phyloP scores from a whole-genome alignment of 2,329 filamentous ascomycete species.

The Aspergillus neoniger region DNA sequence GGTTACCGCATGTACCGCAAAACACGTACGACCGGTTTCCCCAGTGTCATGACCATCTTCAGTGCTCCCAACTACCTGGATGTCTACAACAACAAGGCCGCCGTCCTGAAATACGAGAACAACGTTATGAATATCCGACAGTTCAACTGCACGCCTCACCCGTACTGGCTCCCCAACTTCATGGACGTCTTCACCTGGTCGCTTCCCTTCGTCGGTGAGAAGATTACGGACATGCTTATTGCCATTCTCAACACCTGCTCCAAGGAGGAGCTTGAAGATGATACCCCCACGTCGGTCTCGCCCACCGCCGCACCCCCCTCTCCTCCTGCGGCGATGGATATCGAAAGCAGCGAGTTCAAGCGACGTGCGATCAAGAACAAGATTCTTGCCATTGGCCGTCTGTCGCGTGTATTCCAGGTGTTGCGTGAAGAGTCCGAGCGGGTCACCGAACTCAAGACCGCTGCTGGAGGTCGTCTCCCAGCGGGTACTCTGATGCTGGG shows the following conservation, averaged over 20 bases:
- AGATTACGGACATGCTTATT: slow-evolving; percentile 99
- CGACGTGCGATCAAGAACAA: slow-evolving; percentile 99
- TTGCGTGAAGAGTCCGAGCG: slow-evolving; percentile 95
- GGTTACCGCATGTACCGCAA: slow-evolving; percentile 99
- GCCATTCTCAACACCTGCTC: slow-evolving; percentile 97
- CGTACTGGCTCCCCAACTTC: slow-evolving; percentile 99
- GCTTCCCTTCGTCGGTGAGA: slow-evolving; percentile 95
- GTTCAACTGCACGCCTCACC: slow-evolving; percentile 99
- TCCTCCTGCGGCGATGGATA: slow-evolving; percentile 70
- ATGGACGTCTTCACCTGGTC: slow-evolving; percentile 99
- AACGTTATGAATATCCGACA: slow-evolving; percentile 99
- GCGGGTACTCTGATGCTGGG: slow-evolving; percentile 97
- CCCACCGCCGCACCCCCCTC: slow-evolving; percentile 72
- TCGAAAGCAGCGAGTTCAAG: slow-evolving; percentile 90
- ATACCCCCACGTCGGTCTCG: slow-evolving; percentile 72
- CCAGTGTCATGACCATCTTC: slow-evolving; percentile 99
- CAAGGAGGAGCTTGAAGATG: slow-evolving; percentile 95
- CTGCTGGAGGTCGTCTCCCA: slow-evolving; percentile 85
- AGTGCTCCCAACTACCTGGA: slow-evolving; percentile 98
- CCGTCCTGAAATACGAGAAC: slow-evolving; percentile 98
- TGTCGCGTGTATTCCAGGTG: slow-evolving; percentile 98
- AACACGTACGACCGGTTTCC: slow-evolving; percentile 95
- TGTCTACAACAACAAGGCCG: slow-evolving; percentile 99
- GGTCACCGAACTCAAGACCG: slow-evolving; percentile 97
- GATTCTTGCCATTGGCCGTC: slow-evolving; percentile 92